Percentiles rank a stretch among this genome's conserved stretches.
Evolutionary conservation across 2,329 filamentous ascomycete species (phyloP).

Genomic region (Neopestalotiopsis sp.): DNA sequence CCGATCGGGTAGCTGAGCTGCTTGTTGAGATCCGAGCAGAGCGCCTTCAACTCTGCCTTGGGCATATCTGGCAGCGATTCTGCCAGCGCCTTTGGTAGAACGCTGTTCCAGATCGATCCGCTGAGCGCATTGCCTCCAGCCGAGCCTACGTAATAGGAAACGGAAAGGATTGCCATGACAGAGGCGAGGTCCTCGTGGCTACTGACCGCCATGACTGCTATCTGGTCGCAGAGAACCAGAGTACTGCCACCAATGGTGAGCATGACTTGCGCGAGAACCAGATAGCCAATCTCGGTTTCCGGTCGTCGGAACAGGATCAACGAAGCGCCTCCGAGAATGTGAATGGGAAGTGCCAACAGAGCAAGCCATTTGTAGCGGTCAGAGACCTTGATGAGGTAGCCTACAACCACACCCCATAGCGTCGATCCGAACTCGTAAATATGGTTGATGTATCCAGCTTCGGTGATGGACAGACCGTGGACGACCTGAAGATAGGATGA

Average conservation of each 20-base stretch:
- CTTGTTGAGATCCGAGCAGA: slow-evolving; percentile 39
- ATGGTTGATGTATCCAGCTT: slow-evolving; percentile 52
- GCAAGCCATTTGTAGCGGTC: slow-evolving; percentile 56
- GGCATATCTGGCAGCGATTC: slow-evolving; percentile 33
- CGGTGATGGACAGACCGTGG: slow-evolving; percentile 45
- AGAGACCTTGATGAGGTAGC: slow-evolving; percentile 50
- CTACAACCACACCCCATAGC: slow-evolving; percentile 50
- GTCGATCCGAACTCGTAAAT: slow-evolving; percentile 52
- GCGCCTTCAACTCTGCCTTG: slow-evolving; percentile 30
- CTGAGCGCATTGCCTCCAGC: slow-evolving; percentile 51
- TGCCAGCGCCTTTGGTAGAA: slow-evolving; percentile 34
- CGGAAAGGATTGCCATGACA: slow-evolving; percentile 49
- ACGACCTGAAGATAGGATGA: slow-evolving; percentile 52
- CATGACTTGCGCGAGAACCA: slow-evolving; percentile 62
- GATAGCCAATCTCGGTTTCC: slow-evolving; percentile 50
- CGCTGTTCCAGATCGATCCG: slow-evolving; percentile 50
- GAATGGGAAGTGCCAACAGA: slow-evolving; percentile 52
- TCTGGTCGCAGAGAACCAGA: slow-evolving; percentile 59
- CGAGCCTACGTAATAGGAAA: slow-evolving; percentile 41
- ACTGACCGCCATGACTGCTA: slow-evolving; percentile 62
- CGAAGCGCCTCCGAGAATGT: slow-evolving; percentile 57
- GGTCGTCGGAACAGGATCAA: slow-evolving; percentile 61
- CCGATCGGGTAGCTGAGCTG: slow-evolving; percentile 42
- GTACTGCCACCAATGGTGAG: slow-evolving; percentile 59
- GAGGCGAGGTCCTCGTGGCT: slow-evolving; percentile 60